Conservation (phyloP, 768 basidiomycete species). For the Inosperma sp. region DNA sequence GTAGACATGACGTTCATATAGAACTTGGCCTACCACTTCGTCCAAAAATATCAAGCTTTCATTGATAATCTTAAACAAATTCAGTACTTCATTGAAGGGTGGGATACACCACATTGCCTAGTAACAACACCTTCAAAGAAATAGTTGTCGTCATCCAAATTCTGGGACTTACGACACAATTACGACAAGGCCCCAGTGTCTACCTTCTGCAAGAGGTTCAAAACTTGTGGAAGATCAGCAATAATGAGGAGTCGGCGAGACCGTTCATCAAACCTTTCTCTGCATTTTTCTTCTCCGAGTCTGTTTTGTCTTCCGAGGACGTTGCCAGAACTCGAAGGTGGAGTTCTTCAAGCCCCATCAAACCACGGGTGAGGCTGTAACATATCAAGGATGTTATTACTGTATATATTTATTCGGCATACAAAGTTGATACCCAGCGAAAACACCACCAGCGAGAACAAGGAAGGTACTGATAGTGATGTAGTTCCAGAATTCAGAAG, state of each 20-base stretch:
- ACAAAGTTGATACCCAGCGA: constrained; percentile 63
- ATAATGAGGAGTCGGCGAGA: neutral
- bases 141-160: neutral
- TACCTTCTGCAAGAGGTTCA: constrained; percentile 54
- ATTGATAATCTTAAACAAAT: constrained; percentile 58
- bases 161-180: constrained; percentile 14
- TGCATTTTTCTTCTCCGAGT: constrained; percentile 69
- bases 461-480: constrained; percentile 59
- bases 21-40: constrained; percentile 48
- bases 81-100: neutral
- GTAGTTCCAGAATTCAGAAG: constrained; percentile 70
- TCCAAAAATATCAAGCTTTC: constrained; percentile 82
- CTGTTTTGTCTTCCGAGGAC: constrained; percentile 66
- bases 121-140: constrained; percentile 62
- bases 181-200: constrained; percentile 95
- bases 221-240: constrained; percentile 33
- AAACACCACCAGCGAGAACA: constrained; percentile 83
- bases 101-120: constrained; percentile 77
- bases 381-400: neutral
- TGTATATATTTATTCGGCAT: neutral
- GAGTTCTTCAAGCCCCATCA: constrained; percentile 95
- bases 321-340: constrained; percentile 81
- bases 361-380: constrained; percentile 74
- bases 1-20: neutral
- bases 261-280: constrained; percentile 47